Evolutionary conservation across 2,329 filamentous ascomycete species (phyloP).

Genomic region (Fusarium veterinarium): DNA sequence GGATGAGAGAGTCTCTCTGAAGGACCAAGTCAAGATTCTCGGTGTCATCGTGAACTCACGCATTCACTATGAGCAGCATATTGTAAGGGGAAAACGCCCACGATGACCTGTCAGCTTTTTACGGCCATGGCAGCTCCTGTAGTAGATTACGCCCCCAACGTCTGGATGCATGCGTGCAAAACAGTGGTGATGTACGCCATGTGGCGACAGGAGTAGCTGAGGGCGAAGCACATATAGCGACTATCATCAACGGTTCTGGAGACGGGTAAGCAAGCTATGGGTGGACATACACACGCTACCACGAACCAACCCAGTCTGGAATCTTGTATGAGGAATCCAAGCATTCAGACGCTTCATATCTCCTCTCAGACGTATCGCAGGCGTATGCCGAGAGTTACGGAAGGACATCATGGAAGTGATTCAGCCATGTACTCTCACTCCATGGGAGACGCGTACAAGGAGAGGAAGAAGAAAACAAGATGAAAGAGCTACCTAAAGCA

Average conservation of each 20-base stretch:
- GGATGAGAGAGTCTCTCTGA: neutral
- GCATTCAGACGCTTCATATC: too few relatives aligned
- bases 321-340: too few relatives aligned
- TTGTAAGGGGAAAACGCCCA: neutral
- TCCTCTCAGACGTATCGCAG: too few relatives aligned
- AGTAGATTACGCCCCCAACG: conserved; percentile 27
- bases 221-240: neutral
- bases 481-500: conserved; percentile 1
- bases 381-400: neutral
- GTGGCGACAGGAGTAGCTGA: neutral
- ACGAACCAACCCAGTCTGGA: too few relatives aligned
- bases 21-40: neutral
- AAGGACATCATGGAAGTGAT: neutral
- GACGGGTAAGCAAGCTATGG: neutral
- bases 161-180: conserved; percentile 3
- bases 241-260: neutral
- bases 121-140: neutral
- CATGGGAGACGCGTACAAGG: neutral
- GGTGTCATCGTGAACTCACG: neutral
- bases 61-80: neutral
- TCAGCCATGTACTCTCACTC: neutral
- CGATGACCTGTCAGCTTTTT: neutral
- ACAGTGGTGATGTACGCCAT: neutral
- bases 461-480: conserved; percentile 24
- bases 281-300: too few relatives aligned